A percentile compares a stretch with the other conserved stretches of the same genome.
Conservation (phyloP, 495 filamentous ascomycete species). For the Aspergillus affinis region DNA sequence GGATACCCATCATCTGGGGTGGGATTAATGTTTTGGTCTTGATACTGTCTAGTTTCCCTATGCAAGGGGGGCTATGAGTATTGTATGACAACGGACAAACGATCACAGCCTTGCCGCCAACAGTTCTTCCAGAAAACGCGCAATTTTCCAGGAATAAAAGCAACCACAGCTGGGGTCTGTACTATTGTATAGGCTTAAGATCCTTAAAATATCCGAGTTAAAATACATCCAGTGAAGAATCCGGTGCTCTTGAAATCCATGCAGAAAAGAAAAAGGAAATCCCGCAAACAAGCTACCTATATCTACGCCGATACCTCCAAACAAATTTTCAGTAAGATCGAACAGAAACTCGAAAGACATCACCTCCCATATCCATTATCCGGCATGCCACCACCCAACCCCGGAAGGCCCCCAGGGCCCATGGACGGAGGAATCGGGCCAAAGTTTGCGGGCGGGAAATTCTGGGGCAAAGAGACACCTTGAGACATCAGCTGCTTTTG, state of each 20-base stretch:
- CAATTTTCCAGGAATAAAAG: not conserved
- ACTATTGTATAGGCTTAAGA: slow-evolving; percentile 4
- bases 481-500: slow-evolving; percentile 49
- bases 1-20: slow-evolving; percentile 96
- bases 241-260: not conserved
- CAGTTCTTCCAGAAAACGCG: not conserved
- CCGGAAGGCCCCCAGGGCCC: slow-evolving; percentile 44
- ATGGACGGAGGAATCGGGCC: slow-evolving; percentile 39
- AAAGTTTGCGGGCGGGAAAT: slow-evolving; percentile 46
- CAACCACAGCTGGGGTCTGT: not conserved
- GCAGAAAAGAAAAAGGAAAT: not conserved
- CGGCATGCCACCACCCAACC: slow-evolving; percentile 35
- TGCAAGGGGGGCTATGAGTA: slow-evolving; percentile 82
- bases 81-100: not conserved
- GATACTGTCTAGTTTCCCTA: slow-evolving; percentile 89
- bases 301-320: slow-evolving; percentile 26
- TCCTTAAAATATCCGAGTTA: not conserved
- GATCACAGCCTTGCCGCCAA: not conserved
- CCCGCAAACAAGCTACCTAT: slow-evolving; percentile 19
- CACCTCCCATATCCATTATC: slow-evolving; percentile 39
- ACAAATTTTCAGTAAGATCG: slow-evolving; percentile 2
- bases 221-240: slow-evolving; percentile 5
- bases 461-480: slow-evolving; percentile 39
- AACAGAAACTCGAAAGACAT: slow-evolving; percentile 1
- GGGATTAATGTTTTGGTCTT: slow-evolving; percentile 86